Base-by-base conservation (phyloP, 2,329 filamentous ascomycete species). In the Corynespora cassiicola region DNA sequence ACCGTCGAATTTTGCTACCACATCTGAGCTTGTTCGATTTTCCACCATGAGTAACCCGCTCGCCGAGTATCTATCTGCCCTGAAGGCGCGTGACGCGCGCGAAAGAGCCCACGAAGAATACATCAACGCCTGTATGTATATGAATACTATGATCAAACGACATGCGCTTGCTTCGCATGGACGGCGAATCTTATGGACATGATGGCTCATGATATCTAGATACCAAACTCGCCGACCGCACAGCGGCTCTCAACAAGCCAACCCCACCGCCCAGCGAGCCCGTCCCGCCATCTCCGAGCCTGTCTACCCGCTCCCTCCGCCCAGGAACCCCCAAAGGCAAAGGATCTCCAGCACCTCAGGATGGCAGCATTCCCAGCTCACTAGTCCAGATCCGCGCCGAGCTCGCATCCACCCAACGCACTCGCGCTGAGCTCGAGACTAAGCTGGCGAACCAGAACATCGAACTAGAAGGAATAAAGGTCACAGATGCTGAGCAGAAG, bases 41-140 rank as follows among this genome's bases (percentile, higher is more conserved):
- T 9, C 65, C 62, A 52, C 63, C 65, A 83, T 84, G 80, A 77
- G 82, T 49, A 81, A 80, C 74, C 95, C 91, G 88, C 81, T 85
- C 60, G 84, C 88, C 52, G 87, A 95, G 59, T 96, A 95, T 68
- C 76, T 88, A 47, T 76, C 81, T 46, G 86, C 86, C 50, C 77
- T 97, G 51, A 79, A 83, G 54, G 84, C 86, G 57, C 77, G 84
- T 49, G 88, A 89, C 57, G 79, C 83, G 59, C 79, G 82, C 47
- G 86, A 90, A 60, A 78, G 82, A 59, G 76, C 75, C 40, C 81
- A 84, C 54, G 72, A 75, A 58, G 79, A 84, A 35, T 79, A 95
- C 45, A 87, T 95, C 58, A 79, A 90, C 64, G 85, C 88, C 46
- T 96, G 91, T 95, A 66, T 53, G 81, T 50, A 18, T 25, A 12